A percentile compares a stretch with the other conserved stretches of the same genome.
Evolutionary conservation across 805 yeast species (phyloP).

Genomic region (Candida nemodendra): DNA sequence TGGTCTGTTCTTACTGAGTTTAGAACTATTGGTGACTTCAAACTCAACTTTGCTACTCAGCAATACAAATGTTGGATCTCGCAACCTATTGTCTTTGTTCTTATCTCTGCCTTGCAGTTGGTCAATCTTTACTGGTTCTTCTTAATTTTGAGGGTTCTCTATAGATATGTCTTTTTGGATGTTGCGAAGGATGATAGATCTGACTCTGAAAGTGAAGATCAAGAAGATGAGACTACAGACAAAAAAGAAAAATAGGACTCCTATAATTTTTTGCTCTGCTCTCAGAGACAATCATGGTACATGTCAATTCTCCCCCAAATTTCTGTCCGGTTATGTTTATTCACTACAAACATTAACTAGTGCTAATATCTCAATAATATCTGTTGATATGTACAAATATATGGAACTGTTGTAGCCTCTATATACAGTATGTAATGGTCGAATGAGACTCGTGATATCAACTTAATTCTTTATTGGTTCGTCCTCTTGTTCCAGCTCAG

Average conservation of each 20-base stretch:
- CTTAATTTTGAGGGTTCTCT: constrained; percentile 74
- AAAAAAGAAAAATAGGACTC: constrained; percentile 17
- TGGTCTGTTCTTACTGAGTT: constrained; percentile 87
- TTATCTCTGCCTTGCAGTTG: constrained; percentile 77
- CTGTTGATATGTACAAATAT: background rate
- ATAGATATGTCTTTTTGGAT: constrained; percentile 60
- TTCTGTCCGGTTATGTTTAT: no score
- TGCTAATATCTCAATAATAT: no score
- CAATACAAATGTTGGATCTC: constrained; percentile 97
- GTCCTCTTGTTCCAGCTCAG: constrained; percentile 4
- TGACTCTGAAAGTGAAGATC: constrained; percentile 71
- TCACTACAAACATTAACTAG: no score
- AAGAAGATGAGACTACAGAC: constrained; percentile 32
- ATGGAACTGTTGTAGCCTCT: background rate
- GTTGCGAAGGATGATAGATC: constrained; percentile 79
- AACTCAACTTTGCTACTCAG: constrained; percentile 80
- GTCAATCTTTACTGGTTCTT: constrained; percentile 88
- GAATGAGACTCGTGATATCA: no score
- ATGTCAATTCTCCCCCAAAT: no score
- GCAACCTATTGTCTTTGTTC: constrained; percentile 79
- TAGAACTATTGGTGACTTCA: constrained; percentile 77
- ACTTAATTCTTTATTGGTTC: no score
- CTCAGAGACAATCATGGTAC: no score
- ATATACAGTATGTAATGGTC: constrained; percentile 4
- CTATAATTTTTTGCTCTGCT: no score